Percentiles rank a stretch among this genome's conserved stretches.
Evolutionary conservation across 164 flowering plant genomes (phyloP).

Genomic region (Chimonanthus praecox): DNA sequence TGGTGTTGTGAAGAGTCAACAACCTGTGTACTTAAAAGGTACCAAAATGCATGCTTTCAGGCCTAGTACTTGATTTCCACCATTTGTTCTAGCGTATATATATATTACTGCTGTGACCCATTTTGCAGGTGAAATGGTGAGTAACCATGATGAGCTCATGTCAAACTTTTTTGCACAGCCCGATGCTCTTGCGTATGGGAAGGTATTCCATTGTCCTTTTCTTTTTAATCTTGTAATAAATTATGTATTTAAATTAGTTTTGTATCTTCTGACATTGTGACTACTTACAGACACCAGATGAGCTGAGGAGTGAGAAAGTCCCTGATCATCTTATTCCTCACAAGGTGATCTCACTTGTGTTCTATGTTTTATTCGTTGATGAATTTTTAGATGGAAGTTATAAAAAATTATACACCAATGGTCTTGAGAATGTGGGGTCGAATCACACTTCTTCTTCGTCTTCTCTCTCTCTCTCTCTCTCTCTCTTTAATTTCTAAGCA

Average conservation of each 20-base stretch:
- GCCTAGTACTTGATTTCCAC: not conserved
- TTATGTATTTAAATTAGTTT: not conserved
- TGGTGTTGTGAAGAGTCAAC: slow-evolving; percentile 86
- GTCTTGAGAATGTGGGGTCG: not conserved
- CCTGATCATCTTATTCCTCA: slow-evolving; percentile 76
- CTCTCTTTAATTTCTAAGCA: not conserved
- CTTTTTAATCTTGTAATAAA: not conserved
- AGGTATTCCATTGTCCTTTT: slow-evolving; percentile 38
- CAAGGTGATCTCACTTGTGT: slow-evolving; percentile 48
- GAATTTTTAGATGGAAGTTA: not conserved
- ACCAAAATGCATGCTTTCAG: slow-evolving; percentile 2
- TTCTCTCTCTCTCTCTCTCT: too few species aligned
- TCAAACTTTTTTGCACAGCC: slow-evolving; percentile 99
- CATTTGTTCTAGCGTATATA: too few species aligned
- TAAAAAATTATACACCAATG: not conserved
- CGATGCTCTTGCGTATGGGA: slow-evolving; percentile 98
- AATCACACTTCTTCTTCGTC: not conserved
- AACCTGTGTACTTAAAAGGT: slow-evolving; percentile 91
- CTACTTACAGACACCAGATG: slow-evolving; percentile 58
- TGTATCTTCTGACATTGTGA: slow-evolving; percentile 8
- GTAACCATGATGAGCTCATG: slow-evolving; percentile 97
- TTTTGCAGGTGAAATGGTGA: slow-evolving; percentile 77
- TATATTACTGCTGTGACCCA: slow-evolving; percentile 6
- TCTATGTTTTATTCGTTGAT: slow-evolving; percentile 1
- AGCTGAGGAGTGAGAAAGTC: slow-evolving; percentile 80